Evolutionary conservation across 73 alveolate genomes (phyloP).

Genomic region (Effrenium voratum): DNA sequence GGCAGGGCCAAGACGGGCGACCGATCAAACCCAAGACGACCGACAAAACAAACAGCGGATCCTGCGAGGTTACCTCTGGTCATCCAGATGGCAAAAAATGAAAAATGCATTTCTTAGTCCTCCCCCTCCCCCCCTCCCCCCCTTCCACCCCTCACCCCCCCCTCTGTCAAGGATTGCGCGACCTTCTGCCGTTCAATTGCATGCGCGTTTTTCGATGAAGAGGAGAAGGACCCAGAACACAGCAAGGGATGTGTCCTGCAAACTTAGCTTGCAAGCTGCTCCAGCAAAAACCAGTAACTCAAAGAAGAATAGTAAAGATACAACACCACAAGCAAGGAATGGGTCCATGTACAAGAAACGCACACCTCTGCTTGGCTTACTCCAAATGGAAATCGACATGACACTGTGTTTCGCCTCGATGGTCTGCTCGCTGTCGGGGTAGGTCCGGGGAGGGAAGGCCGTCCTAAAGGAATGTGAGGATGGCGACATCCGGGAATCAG

Average conservation of each 20-base stretch:
- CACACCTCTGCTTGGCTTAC: background rate
- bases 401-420: background rate
- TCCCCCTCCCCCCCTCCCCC: no score
- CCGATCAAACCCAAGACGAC: no score
- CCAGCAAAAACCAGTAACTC: background rate
- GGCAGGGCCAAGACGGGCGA: no score
- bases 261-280: background rate
- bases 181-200: no score
- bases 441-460: conserved; percentile 75
- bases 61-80: no score
- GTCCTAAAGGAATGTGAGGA: conserved; percentile 9
- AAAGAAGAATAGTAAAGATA: background rate
- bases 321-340: background rate
- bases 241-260: background rate
- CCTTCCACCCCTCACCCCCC: no score
- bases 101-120: no score
- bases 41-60: no score
- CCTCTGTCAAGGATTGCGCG: no score
- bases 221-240: no score
- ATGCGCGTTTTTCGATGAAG: no score
- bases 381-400: background rate
- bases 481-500: background rate
- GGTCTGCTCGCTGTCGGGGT: conserved; percentile 44
- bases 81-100: no score
- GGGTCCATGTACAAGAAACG: background rate